Base-by-base conservation (phyloP, 495 filamentous ascomycete genomes). In the Elasticomyces elasticus region DNA sequence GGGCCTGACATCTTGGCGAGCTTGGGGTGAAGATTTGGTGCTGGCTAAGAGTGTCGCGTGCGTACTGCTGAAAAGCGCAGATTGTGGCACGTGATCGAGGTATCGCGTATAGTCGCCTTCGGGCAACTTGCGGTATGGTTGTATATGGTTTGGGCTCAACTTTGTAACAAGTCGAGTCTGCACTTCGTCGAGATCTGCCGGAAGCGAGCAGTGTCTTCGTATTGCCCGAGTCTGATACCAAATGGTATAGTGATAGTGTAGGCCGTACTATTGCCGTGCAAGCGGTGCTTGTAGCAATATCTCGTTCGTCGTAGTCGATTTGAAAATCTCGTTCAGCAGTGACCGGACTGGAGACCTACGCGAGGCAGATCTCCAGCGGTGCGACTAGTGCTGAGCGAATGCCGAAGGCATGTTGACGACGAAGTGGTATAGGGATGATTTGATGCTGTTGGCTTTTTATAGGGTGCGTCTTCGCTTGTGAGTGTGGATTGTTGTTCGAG, bases 381-480 rank as follows among this genome's bases (percentile, higher is more conserved):
- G 30, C 12, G 12, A 51, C 52, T 60, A 60, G 58, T 42, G 55
- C 55, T 28, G 56, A 56, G 40, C 58, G 58, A 60, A 22, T 11
- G 58, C 58, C 53, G 55, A 53, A 11, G 53, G 58, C 58, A 60
- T 60, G 1, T 13, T 56, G 56, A 60, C 58, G 58, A 60, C 58
- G 58, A 60, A 60, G 23, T 60, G 31, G 27, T 42, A 38, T 54
- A 35, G 27, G 42, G 38, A 43, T 37, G 33, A 3, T 30, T 17
- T 58, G 38, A 44, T 27, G 13, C 15, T 38, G 25, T 15, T 35
- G 28, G 25, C 12, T 11, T 52, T 20, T 26, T 43, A 26, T 53
- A 53, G 20, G 22, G 51, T 53, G 51, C 51, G 43, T 53, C 51
- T 24, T 53, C 23, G 51, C 51, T 52, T 4, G 30, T n/a, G 19